These are phyloP conservation scores for Suillus fuscotomentosus DNA, from an alignment of 768 basidiomycete species.

Conservation along the genomic window DNA sequence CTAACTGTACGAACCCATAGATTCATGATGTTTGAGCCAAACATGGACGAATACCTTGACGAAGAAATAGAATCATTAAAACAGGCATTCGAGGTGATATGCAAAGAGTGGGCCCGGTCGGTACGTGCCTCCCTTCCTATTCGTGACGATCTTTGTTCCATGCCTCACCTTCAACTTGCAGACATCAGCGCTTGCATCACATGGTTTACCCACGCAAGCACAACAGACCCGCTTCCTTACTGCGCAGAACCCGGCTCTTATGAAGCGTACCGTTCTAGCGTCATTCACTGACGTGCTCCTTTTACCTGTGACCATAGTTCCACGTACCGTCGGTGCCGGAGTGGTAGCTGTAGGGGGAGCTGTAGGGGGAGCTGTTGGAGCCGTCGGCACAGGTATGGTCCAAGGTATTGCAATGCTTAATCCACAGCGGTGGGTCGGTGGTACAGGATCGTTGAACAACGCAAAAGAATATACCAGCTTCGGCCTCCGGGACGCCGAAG, in stretches of 20 bases:
- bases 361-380: conserved; percentile 65
- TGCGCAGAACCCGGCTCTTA: conserved; percentile 84
- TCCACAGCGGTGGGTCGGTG: conserved; percentile 79
- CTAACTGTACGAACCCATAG: conserved; percentile 37
- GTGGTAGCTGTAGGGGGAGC: conserved; percentile 54
- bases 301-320: conserved; percentile 95
- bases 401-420: conserved; percentile 89
- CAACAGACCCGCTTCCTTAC: conserved; percentile 64
- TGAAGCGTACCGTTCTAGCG: conserved; percentile 90
- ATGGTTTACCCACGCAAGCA: conserved; percentile 1
- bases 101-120: conserved; percentile 77
- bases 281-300: conserved; percentile 89
- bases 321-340: conserved; percentile 71
- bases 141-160: background rate
- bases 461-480: conserved; percentile 22
- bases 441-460: conserved; percentile 11
- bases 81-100: conserved; percentile 67
- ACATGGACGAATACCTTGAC: conserved; percentile 97
- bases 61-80: conserved; percentile 89
- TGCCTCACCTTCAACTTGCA: background rate
- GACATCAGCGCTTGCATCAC: conserved; percentile 3
- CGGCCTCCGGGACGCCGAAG: conserved; percentile 11
- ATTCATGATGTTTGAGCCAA: conserved; percentile 91
- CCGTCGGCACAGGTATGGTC: conserved; percentile 72
- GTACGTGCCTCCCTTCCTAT: conserved; percentile 35